These are phyloP conservation scores for Cryoendolithus antarcticus DNA, from an alignment of 2,329 filamentous ascomycete species.

Conservation along the genomic window DNA sequence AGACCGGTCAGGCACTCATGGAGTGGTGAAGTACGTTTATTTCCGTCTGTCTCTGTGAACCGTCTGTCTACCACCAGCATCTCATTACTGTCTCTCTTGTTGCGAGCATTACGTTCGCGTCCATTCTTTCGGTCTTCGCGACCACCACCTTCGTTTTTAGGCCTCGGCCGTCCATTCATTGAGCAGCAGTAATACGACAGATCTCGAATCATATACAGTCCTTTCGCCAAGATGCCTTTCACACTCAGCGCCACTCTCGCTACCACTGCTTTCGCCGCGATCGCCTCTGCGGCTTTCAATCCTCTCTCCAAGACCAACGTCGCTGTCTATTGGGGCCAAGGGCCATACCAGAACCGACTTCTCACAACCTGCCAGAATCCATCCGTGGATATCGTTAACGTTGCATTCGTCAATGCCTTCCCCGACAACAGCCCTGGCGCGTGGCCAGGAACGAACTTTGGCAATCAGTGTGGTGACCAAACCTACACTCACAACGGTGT, in stretches of 20 bases:
- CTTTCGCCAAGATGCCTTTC: slow-evolving; percentile 27
- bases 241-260: slow-evolving; percentile 21
- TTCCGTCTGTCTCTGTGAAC: background rate
- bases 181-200: slow-evolving; percentile 10
- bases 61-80: background rate
- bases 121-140: slow-evolving; percentile 36
- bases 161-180: slow-evolving; percentile 27
- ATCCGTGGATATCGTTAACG: slow-evolving; percentile 42
- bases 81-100: background rate
- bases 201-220: slow-evolving; percentile 6
- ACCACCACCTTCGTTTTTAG: slow-evolving; percentile 27
- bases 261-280: slow-evolving; percentile 22
- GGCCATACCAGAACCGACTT: slow-evolving; percentile 35
- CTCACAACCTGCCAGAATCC: slow-evolving; percentile 39
- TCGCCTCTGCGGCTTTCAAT: slow-evolving; percentile 30
- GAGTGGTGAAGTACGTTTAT: background rate
- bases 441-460: slow-evolving; percentile 44
- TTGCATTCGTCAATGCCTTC: slow-evolving; percentile 44
- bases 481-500: slow-evolving; percentile 28
- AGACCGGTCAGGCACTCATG: slow-evolving; percentile 3
- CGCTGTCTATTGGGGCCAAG: slow-evolving; percentile 46
- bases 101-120: slow-evolving; percentile 34
- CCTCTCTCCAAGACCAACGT: slow-evolving; percentile 34
- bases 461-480: slow-evolving; percentile 38
- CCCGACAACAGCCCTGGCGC: slow-evolving; percentile 33